These are phyloP conservation scores for Harringtonia aguacate DNA, from an alignment of 2,329 filamentous ascomycete genomes.

Conservation along the genomic window DNA sequence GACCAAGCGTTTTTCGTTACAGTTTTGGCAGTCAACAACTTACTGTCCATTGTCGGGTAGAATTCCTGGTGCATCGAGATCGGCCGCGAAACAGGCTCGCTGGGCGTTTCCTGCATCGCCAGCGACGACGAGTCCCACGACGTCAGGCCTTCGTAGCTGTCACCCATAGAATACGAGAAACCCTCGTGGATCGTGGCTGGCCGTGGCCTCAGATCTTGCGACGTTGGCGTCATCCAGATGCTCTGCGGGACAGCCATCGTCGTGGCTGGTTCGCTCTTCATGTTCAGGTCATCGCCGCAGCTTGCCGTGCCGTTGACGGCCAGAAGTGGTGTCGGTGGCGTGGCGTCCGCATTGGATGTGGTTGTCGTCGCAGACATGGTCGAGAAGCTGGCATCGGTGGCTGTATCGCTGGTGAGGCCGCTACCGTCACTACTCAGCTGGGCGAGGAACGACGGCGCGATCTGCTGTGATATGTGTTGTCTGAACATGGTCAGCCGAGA, in stretches of 20 bases:
- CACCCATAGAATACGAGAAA: conserved; percentile 47
- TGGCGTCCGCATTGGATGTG: conserved; percentile 27
- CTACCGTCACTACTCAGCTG: no score
- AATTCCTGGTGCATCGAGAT: conserved; percentile 49
- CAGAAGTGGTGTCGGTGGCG: conserved; percentile 28
- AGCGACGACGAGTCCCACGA: conserved; percentile 48
- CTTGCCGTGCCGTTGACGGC: conserved; percentile 41
- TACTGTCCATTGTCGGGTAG: conserved; percentile 38
- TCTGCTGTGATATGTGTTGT: conserved; percentile 21
- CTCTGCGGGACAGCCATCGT: conserved; percentile 32
- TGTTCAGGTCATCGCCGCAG: conserved; percentile 19
- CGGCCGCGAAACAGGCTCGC: conserved; percentile 40
- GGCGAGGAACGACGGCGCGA: no score
- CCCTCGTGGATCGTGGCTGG: conserved; percentile 51
- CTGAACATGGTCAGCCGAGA: conserved; percentile 16
- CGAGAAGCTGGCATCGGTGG: conserved; percentile 1
- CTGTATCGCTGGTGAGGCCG: conserved; percentile 29
- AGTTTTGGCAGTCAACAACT: not conserved
- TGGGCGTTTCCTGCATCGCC: conserved; percentile 38
- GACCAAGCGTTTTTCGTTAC: not conserved
- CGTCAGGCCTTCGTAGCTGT: conserved; percentile 39
- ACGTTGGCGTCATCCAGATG: conserved; percentile 44
- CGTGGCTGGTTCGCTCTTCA: conserved; percentile 28
- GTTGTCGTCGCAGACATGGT: conserved; percentile 7
- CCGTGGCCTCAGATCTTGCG: conserved; percentile 38